A percentile compares a stretch with the other conserved stretches of the same genome.
These are phyloP conservation scores for Phaeosphaeriaceae sp. DNA, from an alignment of 2,329 filamentous ascomycete species.

Conservation along the genomic window DNA sequence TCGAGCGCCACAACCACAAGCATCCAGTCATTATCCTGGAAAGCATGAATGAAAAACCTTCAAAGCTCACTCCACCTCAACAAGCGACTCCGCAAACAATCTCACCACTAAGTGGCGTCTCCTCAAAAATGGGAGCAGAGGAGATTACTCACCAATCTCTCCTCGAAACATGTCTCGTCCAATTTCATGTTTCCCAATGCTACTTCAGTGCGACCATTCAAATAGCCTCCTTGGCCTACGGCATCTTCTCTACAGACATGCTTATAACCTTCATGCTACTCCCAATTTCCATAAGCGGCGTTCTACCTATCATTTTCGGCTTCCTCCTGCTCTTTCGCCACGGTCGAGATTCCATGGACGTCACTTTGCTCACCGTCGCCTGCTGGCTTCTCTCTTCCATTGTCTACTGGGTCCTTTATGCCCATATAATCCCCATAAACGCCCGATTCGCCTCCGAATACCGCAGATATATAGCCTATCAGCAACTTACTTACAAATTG, in stretches of 20 bases:
- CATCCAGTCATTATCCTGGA: neutral
- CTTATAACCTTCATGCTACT: conserved; percentile 28
- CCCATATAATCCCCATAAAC: conserved; percentile 21
- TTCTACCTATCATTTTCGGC: conserved; percentile 24
- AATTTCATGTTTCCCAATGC: conserved; percentile 36
- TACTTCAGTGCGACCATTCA: conserved; percentile 34
- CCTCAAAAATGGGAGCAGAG: too few species aligned
- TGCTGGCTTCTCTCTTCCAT: conserved; percentile 24
- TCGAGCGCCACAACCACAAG: conserved; percentile 1
- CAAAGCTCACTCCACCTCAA: too few species aligned
- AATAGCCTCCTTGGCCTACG: conserved; percentile 27
- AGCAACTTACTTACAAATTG: conserved; percentile 30
- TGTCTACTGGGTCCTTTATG: conserved; percentile 28
- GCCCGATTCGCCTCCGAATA: neutral
- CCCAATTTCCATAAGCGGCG: conserved; percentile 27
- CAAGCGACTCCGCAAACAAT: neutral
- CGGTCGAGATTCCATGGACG: conserved; percentile 7
- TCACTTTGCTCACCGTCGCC: conserved; percentile 16
- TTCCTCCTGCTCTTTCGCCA: conserved; percentile 17
- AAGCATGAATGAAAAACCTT: neutral
- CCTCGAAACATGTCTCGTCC: conserved; percentile 17
- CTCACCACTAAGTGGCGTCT: too few species aligned
- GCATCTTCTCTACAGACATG: conserved; percentile 25
- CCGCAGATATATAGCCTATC: conserved; percentile 13
- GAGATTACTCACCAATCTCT: conserved; percentile 1